phyloP scores from a whole-genome alignment of 768 basidiomycete species.

The Lentinula raphanica region DNA sequence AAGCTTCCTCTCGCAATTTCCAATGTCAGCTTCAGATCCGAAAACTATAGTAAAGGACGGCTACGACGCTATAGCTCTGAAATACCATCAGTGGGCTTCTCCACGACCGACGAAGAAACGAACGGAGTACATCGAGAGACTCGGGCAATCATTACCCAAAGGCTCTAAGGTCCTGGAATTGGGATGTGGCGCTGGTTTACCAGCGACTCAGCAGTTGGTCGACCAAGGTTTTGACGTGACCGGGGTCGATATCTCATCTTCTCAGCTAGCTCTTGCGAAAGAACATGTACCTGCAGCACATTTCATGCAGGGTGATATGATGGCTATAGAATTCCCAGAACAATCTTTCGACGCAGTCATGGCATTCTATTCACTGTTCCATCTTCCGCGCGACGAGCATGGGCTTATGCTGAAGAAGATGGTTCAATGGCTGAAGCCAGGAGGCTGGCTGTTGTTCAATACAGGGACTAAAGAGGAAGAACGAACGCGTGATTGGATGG shows the following conservation, averaged over 20 bases:
- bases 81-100: conserved; percentile 15
- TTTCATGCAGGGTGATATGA: conserved; percentile 25
- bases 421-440: conserved; percentile 22
- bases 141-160: conserved; percentile 14
- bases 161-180: conserved; percentile 22
- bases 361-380: conserved; percentile 25
- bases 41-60: conserved; percentile 10
- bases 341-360: conserved; percentile 21
- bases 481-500: conserved; percentile 19
- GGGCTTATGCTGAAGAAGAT: conserved; percentile 21
- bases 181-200: conserved; percentile 26
- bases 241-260: conserved; percentile 24
- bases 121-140: conserved; percentile 14
- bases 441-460: conserved; percentile 21
- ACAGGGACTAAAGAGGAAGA: conserved; percentile 15
- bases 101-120: conserved; percentile 18
- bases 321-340: conserved; percentile 13
- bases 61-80: conserved; percentile 14
- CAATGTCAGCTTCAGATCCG: neutral
- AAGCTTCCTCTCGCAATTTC: too few species aligned
- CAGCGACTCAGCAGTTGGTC: conserved; percentile 18
- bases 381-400: conserved; percentile 23
- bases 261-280: conserved; percentile 21
- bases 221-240: conserved; percentile 18
- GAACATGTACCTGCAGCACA: conserved; percentile 18